These are phyloP conservation scores for Torulaspora microellipsoides DNA, from an alignment of 805 yeast species.

Conservation along the genomic window DNA sequence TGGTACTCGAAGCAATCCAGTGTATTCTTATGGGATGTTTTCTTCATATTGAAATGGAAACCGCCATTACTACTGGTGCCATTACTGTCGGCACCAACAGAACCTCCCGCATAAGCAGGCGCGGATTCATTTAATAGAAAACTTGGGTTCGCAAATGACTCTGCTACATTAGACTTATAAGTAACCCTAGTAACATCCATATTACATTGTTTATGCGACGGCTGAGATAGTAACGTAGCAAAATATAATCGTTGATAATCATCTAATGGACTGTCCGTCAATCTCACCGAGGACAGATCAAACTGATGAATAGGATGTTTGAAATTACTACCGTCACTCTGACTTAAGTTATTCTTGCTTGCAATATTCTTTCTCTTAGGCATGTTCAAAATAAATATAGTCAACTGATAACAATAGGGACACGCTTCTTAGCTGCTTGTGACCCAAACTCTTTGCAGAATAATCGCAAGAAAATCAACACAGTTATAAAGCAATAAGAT, in stretches of 20 bases:
- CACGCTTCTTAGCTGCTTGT: too few species aligned
- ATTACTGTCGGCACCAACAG: too few species aligned
- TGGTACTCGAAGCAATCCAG: slow-evolving; percentile 31
- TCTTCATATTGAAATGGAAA: too few species aligned
- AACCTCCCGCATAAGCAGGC: too few species aligned
- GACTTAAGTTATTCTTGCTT: too few species aligned
- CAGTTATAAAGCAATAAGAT: too few species aligned
- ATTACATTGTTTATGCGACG: slow-evolving; percentile 6
- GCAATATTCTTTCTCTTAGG: too few species aligned
- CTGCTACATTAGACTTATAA: slow-evolving; percentile 26
- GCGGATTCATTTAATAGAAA: slow-evolving; percentile 3
- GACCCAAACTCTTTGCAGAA: too few species aligned
- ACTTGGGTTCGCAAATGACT: slow-evolving; percentile 12
- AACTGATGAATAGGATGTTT: slow-evolving; percentile 18
- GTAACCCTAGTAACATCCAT: slow-evolving; percentile 13
- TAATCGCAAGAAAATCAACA: too few species aligned
- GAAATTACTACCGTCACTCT: not conserved
- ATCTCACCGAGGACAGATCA: slow-evolving; percentile 13
- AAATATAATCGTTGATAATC: slow-evolving; percentile 33
- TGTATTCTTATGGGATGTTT: slow-evolving; percentile 5
- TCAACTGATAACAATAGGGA: too few species aligned
- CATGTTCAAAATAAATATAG: too few species aligned
- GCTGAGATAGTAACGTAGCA: slow-evolving; percentile 12
- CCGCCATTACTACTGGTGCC: too few species aligned
- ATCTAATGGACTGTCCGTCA: slow-evolving; percentile 27